Conservation (phyloP, 1,284 basidiomycete genomes). For the Agaricales sp. region DNA sequence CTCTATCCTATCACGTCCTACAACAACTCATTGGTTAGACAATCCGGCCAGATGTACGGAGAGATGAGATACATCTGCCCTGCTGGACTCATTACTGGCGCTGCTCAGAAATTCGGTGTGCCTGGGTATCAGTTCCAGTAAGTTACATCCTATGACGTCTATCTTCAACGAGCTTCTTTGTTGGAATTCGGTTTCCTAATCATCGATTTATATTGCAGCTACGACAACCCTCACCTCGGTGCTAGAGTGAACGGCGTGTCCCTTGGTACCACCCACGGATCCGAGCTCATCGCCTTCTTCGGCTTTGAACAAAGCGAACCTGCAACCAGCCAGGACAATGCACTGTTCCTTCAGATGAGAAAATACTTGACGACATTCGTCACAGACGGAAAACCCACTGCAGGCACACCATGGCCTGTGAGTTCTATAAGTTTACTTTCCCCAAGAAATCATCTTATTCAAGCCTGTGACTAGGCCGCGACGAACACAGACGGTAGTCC, state of each 20-base stretch:
- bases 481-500: background rate
- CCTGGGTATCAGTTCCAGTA: constrained; percentile 23
- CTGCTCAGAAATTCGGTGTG: constrained; percentile 11
- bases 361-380: constrained; percentile 28
- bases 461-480: too few relatives aligned
- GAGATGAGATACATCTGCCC: constrained; percentile 27
- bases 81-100: constrained; percentile 19
- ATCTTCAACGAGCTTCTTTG: constrained; percentile 1
- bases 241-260: constrained; percentile 10
- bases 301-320: constrained; percentile 10
- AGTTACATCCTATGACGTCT: constrained; percentile 4
- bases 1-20: constrained; percentile 22
- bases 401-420: background rate
- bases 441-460: too few relatives aligned
- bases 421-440: too few relatives aligned
- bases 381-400: constrained; percentile 8
- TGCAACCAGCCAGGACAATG: constrained; percentile 15
- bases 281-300: constrained; percentile 21
- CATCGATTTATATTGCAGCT: background rate
- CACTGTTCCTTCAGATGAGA: constrained; percentile 24
- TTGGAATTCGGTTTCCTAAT: too few relatives aligned
- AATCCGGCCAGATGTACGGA: constrained; percentile 29
- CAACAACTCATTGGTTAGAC: constrained; percentile 20
- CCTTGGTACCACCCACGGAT: constrained; percentile 15
- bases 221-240: constrained; percentile 17